Evolutionary conservation across 495 filamentous ascomycete species (phyloP).

Genomic region (Podospora appendiculata): DNA sequence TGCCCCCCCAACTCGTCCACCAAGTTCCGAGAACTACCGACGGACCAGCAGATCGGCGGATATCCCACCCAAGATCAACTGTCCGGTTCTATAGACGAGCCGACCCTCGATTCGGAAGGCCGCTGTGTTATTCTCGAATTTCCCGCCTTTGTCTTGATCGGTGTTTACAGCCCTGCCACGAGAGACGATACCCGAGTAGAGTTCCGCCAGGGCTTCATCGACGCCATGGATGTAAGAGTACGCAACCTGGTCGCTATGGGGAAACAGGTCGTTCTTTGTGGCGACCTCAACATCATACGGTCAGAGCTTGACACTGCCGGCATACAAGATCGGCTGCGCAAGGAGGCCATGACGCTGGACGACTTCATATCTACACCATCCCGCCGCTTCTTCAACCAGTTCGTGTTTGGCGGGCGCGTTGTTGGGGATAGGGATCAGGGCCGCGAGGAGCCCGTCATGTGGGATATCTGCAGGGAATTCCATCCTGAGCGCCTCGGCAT

Average conservation of each 20-base stretch:
- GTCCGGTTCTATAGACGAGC: background rate
- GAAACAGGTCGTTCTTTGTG: constrained; percentile 75
- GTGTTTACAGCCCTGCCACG: constrained; percentile 82
- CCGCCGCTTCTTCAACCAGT: constrained; percentile 78
- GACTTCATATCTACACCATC: constrained; percentile 62
- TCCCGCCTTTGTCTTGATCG: constrained; percentile 87
- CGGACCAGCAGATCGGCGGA: constrained; percentile 64
- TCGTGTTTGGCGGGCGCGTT: constrained; percentile 66
- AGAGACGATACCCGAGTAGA: constrained; percentile 76
- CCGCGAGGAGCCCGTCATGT: constrained; percentile 66
- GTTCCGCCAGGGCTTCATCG: constrained; percentile 74
- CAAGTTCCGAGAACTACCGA: constrained; percentile 68
- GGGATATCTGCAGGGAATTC: constrained; percentile 80
- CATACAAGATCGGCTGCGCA: constrained; percentile 57
- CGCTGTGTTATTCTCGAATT: constrained; percentile 92
- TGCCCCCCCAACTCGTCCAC: constrained; percentile 66
- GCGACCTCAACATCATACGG: constrained; percentile 87
- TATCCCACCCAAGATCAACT: background rate
- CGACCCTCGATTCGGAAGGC: constrained; percentile 43
- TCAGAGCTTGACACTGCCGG: constrained; percentile 63
- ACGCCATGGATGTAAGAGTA: constrained; percentile 70
- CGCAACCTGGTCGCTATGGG: constrained; percentile 76
- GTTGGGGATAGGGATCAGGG: constrained; percentile 61
- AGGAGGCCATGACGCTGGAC: constrained; percentile 38
- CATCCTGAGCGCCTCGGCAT: constrained; percentile 75